Evolutionary conservation across 148 eudicot species (phyloP).

Genomic region (Polygonum maritimum): DNA sequence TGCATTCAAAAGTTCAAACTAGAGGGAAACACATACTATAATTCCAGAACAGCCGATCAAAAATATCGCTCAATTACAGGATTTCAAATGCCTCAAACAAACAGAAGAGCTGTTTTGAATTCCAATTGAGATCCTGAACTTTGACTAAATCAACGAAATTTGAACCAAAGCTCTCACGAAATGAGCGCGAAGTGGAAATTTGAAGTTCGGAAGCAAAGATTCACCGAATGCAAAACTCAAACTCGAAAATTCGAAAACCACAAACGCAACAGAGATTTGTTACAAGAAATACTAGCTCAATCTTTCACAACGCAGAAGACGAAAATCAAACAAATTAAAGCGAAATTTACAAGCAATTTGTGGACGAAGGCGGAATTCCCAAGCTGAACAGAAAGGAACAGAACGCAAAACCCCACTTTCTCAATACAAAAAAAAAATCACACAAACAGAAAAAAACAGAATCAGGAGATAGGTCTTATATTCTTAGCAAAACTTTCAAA

Average conservation of each 20-base stretch:
- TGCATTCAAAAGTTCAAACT: neutral
- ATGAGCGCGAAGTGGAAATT: neutral
- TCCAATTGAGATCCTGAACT: neutral
- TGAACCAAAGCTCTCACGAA: neutral
- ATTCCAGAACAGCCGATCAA: neutral
- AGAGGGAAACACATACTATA: neutral
- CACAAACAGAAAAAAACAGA: neutral
- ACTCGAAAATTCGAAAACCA: neutral
- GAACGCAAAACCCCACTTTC: conserved; percentile 13
- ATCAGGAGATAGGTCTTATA: neutral
- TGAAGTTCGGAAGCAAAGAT: neutral
- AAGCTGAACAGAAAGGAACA: conserved; percentile 63
- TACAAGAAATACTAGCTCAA: neutral
- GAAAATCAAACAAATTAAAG: neutral
- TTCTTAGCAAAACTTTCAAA: neutral
- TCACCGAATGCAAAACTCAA: neutral
- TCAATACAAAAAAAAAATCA: neutral
- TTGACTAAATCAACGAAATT: neutral
- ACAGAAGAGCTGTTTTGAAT: neutral
- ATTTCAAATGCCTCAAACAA: neutral
- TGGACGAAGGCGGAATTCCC: conserved; percentile 51
- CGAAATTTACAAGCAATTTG: conserved; percentile 25
- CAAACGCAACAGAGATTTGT: neutral
- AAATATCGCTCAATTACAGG: neutral
- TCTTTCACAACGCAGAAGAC: neutral